Conservation (phyloP, 768 basidiomycete species). For the Suillus paluster region DNA sequence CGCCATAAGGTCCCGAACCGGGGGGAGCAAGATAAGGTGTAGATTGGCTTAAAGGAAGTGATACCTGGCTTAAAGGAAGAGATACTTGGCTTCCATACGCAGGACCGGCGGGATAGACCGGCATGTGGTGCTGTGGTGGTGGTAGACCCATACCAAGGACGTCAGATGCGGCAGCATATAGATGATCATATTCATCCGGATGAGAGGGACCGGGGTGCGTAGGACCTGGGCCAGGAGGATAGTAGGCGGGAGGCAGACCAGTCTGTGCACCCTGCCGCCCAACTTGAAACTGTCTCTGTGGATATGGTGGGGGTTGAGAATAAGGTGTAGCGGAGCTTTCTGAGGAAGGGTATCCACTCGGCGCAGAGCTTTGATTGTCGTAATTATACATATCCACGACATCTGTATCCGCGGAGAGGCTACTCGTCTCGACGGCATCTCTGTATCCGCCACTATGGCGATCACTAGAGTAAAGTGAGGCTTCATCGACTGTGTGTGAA, state of each 20-base stretch:
- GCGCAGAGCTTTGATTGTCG: slow-evolving; percentile 37
- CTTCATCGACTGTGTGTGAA: slow-evolving; percentile 23
- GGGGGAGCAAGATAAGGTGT: slow-evolving; percentile 38
- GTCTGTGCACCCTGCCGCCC: slow-evolving; percentile 36
- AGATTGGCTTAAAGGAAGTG: slow-evolving; percentile 34
- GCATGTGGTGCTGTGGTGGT: slow-evolving; percentile 20
- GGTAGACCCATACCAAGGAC: slow-evolving; percentile 80
- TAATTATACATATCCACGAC: slow-evolving; percentile 42
- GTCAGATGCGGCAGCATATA: slow-evolving; percentile 79
- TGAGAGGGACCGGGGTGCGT: slow-evolving; percentile 27
- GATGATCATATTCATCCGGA: slow-evolving; percentile 53
- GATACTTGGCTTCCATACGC: slow-evolving; percentile 23
- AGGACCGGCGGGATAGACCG: slow-evolving; percentile 26
- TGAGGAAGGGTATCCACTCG: slow-evolving; percentile 34
- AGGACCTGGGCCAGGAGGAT: slow-evolving; percentile 10
- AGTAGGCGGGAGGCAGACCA: slow-evolving; percentile 23
- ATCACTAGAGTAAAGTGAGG: slow-evolving; percentile 38
- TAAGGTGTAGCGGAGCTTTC: slow-evolving; percentile 22
- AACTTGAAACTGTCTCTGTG: slow-evolving; percentile 23
- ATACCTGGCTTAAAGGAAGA: slow-evolving; percentile 27
- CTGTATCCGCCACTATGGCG: slow-evolving; percentile 33
- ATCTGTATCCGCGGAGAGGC: slow-evolving; percentile 39
- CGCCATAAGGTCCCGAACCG: slow-evolving; percentile 26
- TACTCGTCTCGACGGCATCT: slow-evolving; percentile 26
- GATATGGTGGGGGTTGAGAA: slow-evolving; percentile 26